Conservation (phyloP, 164 flowering plant species). For the Vitis rupestris region DNA sequence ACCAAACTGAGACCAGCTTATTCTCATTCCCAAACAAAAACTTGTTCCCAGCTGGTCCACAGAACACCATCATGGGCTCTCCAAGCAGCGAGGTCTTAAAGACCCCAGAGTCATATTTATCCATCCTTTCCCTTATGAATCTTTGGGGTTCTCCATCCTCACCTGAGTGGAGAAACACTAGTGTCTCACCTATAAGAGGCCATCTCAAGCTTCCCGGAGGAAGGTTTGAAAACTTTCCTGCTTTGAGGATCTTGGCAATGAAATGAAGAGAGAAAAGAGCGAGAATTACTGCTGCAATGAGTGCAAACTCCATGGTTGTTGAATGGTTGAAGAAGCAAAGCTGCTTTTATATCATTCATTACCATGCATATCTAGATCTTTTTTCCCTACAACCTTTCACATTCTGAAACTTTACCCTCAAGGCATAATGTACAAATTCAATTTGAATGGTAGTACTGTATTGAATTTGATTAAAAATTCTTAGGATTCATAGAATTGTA, state of each 20-base stretch:
- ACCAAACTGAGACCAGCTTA: conserved; percentile 26
- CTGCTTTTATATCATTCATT: no score
- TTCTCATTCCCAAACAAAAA: conserved; percentile 32
- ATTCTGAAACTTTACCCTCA: no score
- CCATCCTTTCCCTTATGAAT: conserved; percentile 13
- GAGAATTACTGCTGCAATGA: no score
- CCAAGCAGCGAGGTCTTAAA: conserved; percentile 32
- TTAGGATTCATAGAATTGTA: no score
- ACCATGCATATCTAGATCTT: no score
- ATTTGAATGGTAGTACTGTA: no score
- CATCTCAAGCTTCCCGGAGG: conserved; percentile 39
- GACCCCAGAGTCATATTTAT: conserved; percentile 9
- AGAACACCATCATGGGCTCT: conserved; percentile 16
- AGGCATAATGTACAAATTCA: no score
- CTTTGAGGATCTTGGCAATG: neutral
- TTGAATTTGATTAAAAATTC: no score
- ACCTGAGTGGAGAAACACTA: conserved; percentile 7
- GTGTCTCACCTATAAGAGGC: conserved; percentile 33
- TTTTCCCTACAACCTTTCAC: no score
- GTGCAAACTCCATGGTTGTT: no score
- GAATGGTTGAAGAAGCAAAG: no score
- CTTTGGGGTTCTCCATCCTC: conserved; percentile 13
- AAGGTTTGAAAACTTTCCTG: conserved; percentile 1
- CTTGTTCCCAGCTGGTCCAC: conserved; percentile 28
- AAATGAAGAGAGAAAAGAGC: no score